Percentiles rank a stretch among this genome's conserved stretches.
These are phyloP conservation scores for Lasiosphaeris hirsuta DNA, from an alignment of 495 filamentous ascomycete species.

Conservation along the genomic window DNA sequence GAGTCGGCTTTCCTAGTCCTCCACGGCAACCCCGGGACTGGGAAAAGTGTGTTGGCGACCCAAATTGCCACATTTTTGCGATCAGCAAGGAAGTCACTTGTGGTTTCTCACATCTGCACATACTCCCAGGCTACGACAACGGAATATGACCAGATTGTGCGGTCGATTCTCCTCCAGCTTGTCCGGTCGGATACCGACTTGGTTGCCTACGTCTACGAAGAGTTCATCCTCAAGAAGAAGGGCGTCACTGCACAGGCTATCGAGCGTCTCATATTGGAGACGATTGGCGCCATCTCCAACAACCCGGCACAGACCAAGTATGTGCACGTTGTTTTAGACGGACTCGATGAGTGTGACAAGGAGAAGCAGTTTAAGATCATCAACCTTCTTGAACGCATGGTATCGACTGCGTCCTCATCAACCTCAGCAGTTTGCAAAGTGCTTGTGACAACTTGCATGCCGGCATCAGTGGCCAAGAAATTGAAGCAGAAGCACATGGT, in stretches of 20 bases:
- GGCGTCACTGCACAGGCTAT: slow-evolving; percentile 11
- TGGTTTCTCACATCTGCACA: slow-evolving; percentile 30
- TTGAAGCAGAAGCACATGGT: background rate
- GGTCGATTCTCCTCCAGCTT: slow-evolving; percentile 29
- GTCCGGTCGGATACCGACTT: slow-evolving; percentile 22
- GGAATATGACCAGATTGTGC: slow-evolving; percentile 28
- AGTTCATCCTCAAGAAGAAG: slow-evolving; percentile 18
- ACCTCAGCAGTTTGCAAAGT: slow-evolving; percentile 1
- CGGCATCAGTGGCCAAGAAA: background rate
- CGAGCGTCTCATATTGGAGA: slow-evolving; percentile 19
- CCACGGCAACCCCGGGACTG: slow-evolving; percentile 29
- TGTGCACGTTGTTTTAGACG: background rate
- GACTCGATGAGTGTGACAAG: slow-evolving; percentile 20
- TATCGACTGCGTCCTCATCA: background rate
- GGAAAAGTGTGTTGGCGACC: slow-evolving; percentile 30
- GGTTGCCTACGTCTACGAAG: slow-evolving; percentile 24
- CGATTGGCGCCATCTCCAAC: background rate
- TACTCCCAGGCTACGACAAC: slow-evolving; percentile 29
- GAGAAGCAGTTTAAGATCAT: slow-evolving; percentile 12
- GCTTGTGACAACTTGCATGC: background rate
- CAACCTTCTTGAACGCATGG: background rate
- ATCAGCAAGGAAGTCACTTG: background rate
- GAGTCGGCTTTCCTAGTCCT: slow-evolving; percentile 24
- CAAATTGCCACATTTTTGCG: slow-evolving; percentile 25
- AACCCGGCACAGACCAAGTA: background rate